These are phyloP conservation scores for Cyanidioschyzon merolae DNA, from an alignment of 23 red algal species.

Conservation along the genomic window DNA sequence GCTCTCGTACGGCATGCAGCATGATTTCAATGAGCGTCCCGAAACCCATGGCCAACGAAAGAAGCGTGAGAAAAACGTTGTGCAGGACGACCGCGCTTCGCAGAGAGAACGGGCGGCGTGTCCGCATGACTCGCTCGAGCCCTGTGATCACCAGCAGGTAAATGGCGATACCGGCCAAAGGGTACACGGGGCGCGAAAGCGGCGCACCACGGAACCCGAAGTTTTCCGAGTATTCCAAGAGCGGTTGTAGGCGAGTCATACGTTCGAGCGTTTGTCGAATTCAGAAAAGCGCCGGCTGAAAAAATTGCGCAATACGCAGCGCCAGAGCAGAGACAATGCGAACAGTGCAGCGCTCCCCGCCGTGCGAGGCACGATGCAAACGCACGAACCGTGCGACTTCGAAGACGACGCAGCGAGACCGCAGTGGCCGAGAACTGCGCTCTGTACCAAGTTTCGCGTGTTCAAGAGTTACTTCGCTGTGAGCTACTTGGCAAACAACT, in stretches of 20 bases:
- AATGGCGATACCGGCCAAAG: slow-evolving; percentile 31
- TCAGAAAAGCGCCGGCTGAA: too few species aligned
- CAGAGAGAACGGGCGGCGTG: slow-evolving; percentile 41
- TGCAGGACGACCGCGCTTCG: slow-evolving; percentile 36
- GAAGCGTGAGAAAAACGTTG: slow-evolving; percentile 64
- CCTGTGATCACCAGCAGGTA: slow-evolving; percentile 66
- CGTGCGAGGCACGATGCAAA: too few species aligned
- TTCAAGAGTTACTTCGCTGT: too few species aligned
- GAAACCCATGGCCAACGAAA: slow-evolving; percentile 55
- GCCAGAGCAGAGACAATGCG: too few species aligned
- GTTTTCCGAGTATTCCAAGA: neutral
- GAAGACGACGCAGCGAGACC: too few species aligned
- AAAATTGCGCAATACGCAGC: too few species aligned
- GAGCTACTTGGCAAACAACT: too few species aligned
- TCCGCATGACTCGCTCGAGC: slow-evolving; percentile 62
- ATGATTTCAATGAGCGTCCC: slow-evolving; percentile 37
- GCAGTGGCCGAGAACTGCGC: too few species aligned
- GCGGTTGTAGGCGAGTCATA: neutral
- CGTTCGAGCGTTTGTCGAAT: too few species aligned
- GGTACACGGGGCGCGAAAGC: slow-evolving; percentile 40
- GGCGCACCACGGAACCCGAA: slow-evolving; percentile 45
- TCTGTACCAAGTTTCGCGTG: too few species aligned
- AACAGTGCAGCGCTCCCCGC: too few species aligned
- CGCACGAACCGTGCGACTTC: too few species aligned
- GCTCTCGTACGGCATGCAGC: slow-evolving; percentile 3